Evolutionary conservation across 1,139 yeast species (phyloP).

Genomic region (Sugiyamaella pinicola): DNA sequence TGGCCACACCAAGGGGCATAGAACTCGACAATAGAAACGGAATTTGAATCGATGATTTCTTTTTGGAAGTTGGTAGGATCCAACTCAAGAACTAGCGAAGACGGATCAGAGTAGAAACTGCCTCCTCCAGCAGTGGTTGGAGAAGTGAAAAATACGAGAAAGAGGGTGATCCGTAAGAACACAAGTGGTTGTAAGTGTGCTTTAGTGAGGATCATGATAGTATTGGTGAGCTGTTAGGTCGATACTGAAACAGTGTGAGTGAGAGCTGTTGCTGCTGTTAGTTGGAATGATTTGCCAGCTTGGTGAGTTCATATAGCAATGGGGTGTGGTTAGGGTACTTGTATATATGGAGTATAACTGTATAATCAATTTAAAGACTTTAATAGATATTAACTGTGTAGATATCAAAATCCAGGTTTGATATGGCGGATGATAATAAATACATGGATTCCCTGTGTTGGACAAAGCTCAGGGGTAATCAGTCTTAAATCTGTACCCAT

Average conservation of each 20-base stretch:
- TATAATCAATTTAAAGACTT: too few species aligned
- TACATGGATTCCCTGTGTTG: too few species aligned
- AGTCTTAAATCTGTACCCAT: too few species aligned
- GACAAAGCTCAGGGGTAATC: too few species aligned
- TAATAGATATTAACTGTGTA: too few species aligned
- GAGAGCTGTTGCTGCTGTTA: too few species aligned
- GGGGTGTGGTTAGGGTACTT: not conserved
- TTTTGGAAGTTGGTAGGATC: constrained; percentile 60
- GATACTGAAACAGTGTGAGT: too few species aligned
- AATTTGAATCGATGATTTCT: constrained; percentile 67
- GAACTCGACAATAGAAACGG: constrained; percentile 83
- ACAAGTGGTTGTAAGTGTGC: not conserved
- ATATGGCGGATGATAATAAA: too few species aligned
- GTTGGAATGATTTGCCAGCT: too few species aligned
- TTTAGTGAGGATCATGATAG: not conserved
- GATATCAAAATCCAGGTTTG: too few species aligned
- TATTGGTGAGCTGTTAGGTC: too few species aligned
- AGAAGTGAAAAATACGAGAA: not conserved
- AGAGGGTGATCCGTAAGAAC: not conserved
- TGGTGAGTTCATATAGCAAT: not conserved
- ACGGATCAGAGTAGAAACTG: constrained; percentile 44
- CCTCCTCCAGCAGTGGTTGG: constrained; percentile 25
- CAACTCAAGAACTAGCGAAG: constrained; percentile 59
- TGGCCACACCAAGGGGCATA: constrained; percentile 98
- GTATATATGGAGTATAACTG: not conserved